These are phyloP conservation scores for Geotrichum candidum DNA, from an alignment of 1,139 yeast genomes.

Conservation along the genomic window DNA sequence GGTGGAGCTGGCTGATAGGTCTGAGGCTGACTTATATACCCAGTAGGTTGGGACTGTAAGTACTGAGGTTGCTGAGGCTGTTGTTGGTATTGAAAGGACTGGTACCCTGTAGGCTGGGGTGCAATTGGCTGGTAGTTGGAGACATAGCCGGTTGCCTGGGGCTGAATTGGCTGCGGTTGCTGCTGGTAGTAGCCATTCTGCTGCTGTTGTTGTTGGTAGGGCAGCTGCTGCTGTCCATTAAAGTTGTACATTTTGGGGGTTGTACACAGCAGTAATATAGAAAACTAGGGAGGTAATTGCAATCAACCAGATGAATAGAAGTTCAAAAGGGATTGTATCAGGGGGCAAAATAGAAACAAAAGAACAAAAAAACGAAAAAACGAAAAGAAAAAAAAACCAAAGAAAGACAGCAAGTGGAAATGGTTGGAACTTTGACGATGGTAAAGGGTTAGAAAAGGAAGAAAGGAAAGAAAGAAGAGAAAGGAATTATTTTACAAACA, in stretches of 20 bases:
- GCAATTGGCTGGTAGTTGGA: not conserved
- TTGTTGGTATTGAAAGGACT: slow-evolving; percentile 1
- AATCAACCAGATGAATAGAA: not conserved
- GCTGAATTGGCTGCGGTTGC: slow-evolving; percentile 20
- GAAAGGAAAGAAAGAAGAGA: not conserved
- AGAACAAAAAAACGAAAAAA: not conserved
- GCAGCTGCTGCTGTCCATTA: slow-evolving; percentile 19
- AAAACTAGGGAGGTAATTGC: not conserved
- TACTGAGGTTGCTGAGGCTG: slow-evolving; percentile 18
- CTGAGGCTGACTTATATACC: slow-evolving; percentile 20
- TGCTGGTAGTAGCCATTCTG: slow-evolving; percentile 19
- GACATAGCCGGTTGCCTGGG: slow-evolving; percentile 11
- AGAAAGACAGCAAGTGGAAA: not conserved
- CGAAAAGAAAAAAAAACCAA: not conserved
- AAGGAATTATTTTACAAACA: not conserved
- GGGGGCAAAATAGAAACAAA: not conserved
- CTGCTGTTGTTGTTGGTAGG: slow-evolving; percentile 21
- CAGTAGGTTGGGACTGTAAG: slow-evolving; percentile 25
- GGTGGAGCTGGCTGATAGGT: slow-evolving; percentile 15
- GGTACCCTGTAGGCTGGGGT: slow-evolving; percentile 20
- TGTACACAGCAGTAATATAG: not conserved
- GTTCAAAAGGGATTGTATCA: not conserved
- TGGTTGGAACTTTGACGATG: not conserved
- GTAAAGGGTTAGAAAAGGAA: not conserved
- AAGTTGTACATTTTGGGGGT: slow-evolving; percentile 3